Conservation (phyloP, 495 filamentous ascomycete species). For the Apiosordaria backusii region DNA sequence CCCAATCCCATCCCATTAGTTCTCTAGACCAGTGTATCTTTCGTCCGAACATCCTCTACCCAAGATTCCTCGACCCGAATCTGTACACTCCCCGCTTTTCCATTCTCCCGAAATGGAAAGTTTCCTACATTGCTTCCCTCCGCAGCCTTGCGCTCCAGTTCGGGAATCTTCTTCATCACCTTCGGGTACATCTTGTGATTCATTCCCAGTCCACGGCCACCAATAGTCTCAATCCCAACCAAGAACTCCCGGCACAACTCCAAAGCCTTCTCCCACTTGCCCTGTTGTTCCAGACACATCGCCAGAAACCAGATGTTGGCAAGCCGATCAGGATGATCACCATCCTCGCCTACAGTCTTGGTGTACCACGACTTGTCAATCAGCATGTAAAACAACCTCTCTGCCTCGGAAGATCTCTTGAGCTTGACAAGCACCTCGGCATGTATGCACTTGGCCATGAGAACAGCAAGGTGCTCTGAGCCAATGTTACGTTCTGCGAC, state of each 20-base stretch:
- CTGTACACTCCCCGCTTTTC: neutral
- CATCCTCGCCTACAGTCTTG: conserved; percentile 2
- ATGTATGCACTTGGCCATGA: conserved; percentile 6
- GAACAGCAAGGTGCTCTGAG: conserved; percentile 3
- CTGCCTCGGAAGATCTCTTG: conserved; percentile 4
- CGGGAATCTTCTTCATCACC: neutral
- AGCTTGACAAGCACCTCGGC: neutral
- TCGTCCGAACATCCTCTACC: neutral
- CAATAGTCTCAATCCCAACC: neutral
- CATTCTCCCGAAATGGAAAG: neutral
- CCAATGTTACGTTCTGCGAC: conserved; percentile 9
- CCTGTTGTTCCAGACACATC: conserved; percentile 8
- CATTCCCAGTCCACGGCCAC: neutral
- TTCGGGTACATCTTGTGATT: conserved; percentile 1
- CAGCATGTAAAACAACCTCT: neutral
- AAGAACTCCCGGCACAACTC: conserved; percentile 4
- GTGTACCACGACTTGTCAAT: conserved; percentile 9
- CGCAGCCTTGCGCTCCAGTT: neutral
- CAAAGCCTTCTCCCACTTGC: conserved; percentile 5
- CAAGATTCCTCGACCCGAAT: neutral
- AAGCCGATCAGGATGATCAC: conserved; percentile 10
- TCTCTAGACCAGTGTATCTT: neutral
- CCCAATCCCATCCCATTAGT: neutral
- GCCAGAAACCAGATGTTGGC: conserved; percentile 1
- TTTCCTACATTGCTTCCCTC: neutral